phyloP scores from a whole-genome alignment of 805 yeast genomes.

The Schizosaccharomyces lindneri region DNA sequence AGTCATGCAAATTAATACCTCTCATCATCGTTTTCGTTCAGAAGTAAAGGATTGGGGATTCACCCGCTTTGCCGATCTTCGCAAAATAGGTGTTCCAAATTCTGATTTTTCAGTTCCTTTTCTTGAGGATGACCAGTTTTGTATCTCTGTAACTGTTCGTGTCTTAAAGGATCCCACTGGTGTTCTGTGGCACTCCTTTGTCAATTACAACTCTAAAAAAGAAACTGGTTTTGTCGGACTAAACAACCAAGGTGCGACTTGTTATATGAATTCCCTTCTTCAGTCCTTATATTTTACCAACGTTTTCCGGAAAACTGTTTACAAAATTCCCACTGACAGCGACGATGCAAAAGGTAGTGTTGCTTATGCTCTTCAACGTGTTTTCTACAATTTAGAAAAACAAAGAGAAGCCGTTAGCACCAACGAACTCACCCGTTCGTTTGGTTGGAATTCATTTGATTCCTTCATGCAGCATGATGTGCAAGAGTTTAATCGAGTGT shows the following conservation, averaged over 20 bases:
- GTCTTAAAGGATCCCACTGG: conserved; percentile 78
- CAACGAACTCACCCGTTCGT: conserved; percentile 60
- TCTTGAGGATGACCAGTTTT: conserved; percentile 28
- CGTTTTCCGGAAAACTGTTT: conserved; percentile 60
- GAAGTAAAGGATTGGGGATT: conserved; percentile 92
- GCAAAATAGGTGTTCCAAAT: conserved; percentile 16
- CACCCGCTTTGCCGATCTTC: conserved; percentile 40
- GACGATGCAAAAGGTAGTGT: conserved; percentile 34
- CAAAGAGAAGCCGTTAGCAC: conserved; percentile 64
- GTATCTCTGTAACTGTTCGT: conserved; percentile 53
- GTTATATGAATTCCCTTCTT: conserved; percentile 74
- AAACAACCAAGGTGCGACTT: conserved; percentile 93
- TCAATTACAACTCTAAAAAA: conserved; percentile 55
- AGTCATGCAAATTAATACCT: conserved; percentile 18
- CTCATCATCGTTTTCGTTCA: conserved; percentile 55
- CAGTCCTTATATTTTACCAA: conserved; percentile 79
- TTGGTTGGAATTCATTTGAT: conserved; percentile 92
- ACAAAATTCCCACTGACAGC: conserved; percentile 59
- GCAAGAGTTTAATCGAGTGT: conserved; percentile 79
- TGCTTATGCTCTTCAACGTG: conserved; percentile 62
- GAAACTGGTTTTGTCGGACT: conserved; percentile 81
- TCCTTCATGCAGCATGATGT: conserved; percentile 96
- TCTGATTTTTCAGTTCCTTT: conserved; percentile 18
- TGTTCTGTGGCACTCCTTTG: conserved; percentile 74
- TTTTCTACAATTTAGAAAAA: conserved; percentile 56